Percentiles rank a stretch among this genome's conserved stretches.
Conservation (phyloP, 805 yeast species). For the Danielozyma ontarioensis region DNA sequence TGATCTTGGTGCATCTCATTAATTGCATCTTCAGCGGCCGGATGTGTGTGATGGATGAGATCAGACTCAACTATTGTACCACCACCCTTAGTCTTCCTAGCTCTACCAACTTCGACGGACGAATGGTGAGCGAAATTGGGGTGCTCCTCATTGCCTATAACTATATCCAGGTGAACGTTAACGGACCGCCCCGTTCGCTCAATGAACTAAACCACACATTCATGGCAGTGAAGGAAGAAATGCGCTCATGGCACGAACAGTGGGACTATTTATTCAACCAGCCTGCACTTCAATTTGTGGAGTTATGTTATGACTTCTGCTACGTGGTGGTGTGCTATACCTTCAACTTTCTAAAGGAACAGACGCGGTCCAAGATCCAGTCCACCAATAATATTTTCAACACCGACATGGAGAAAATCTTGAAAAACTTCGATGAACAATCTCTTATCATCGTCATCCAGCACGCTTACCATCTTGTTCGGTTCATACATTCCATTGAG, state of each 20-base stretch:
- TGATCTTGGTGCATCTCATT: constrained; percentile 62
- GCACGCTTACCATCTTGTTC: constrained; percentile 40
- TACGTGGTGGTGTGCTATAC: constrained; percentile 46
- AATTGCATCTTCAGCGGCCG: constrained; percentile 64
- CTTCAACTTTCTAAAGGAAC: constrained; percentile 21
- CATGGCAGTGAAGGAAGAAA: constrained; percentile 39
- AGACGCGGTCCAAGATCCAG: constrained; percentile 2
- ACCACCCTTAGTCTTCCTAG: constrained; percentile 51
- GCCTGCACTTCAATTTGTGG: constrained; percentile 70
- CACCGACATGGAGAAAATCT: constrained; percentile 17
- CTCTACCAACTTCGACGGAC: constrained; percentile 75
- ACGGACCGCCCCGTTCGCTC: constrained; percentile 5
- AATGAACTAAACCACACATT: constrained; percentile 21
- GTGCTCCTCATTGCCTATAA: constrained; percentile 55
- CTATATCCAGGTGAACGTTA: constrained; percentile 41
- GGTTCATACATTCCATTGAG: constrained; percentile 34
- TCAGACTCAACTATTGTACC: constrained; percentile 53
- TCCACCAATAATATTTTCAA: constrained; percentile 8
- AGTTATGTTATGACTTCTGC: constrained; percentile 62
- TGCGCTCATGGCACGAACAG: constrained; percentile 58
- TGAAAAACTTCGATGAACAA: constrained; percentile 19
- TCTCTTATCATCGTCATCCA: constrained; percentile 31
- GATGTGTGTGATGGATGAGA: constrained; percentile 55
- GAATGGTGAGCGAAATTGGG: constrained; percentile 73
- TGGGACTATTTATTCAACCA: constrained; percentile 69